Percentiles rank a stretch among this genome's conserved stretches.
These are phyloP conservation scores for Pharus latifolius DNA, from an alignment of 176 grass and related monocot genomes.

Conservation along the genomic window DNA sequence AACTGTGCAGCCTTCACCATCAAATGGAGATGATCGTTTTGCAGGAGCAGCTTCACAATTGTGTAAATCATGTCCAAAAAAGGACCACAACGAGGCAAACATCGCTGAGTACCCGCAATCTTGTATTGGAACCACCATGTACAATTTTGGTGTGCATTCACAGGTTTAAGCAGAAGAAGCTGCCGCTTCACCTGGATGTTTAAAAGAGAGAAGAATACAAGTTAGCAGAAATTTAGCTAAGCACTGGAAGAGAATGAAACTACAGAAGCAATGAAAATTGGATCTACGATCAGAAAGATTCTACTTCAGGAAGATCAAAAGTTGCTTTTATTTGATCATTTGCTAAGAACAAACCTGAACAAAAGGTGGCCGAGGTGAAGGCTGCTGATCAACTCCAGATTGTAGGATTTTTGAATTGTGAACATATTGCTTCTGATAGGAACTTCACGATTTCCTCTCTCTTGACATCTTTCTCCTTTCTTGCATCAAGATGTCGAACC, in stretches of 20 bases:
- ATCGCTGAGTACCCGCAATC: background rate
- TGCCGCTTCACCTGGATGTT: slow-evolving; percentile 8
- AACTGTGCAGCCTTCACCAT: background rate
- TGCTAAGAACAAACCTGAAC: slow-evolving; percentile 17
- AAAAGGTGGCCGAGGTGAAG: background rate
- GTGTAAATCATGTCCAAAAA: background rate
- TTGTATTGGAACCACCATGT: background rate
- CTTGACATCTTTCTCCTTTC: slow-evolving; percentile 68
- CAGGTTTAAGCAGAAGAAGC: background rate
- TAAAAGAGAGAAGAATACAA: background rate
- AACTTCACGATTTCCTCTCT: slow-evolving; percentile 75
- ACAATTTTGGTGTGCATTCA: background rate
- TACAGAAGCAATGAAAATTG: background rate
- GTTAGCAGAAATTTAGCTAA: background rate
- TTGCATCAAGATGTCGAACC: slow-evolving; percentile 90
- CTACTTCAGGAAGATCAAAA: background rate
- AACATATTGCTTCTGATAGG: slow-evolving; percentile 71
- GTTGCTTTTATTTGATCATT: background rate
- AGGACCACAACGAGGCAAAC: slow-evolving; percentile 1
- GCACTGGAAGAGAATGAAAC: background rate
- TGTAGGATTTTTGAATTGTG: slow-evolving; percentile 72
- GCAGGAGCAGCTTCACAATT: background rate
- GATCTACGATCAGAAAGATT: background rate
- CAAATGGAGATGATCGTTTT: background rate
- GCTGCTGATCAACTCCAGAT: slow-evolving; percentile 52